Percentiles rank a stretch among this genome's conserved stretches.
phyloP scores from a whole-genome alignment of 192 early-diverging fungal genomes.

The Pilaira anomala region DNA sequence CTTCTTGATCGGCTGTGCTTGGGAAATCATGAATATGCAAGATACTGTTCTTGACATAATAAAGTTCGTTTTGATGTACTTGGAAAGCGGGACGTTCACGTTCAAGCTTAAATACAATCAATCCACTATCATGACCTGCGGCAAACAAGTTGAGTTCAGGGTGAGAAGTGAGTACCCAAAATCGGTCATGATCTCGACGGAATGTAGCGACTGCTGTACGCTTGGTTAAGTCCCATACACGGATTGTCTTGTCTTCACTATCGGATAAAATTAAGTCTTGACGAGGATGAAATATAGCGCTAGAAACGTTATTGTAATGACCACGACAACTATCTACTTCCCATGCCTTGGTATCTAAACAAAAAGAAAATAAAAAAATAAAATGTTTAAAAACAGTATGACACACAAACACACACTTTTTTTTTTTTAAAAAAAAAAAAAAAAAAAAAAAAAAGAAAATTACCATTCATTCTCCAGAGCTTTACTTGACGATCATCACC shows the following conservation, averaged over 20 bases:
- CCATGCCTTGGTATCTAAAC: conserved; percentile 92
- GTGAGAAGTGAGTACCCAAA: conserved; percentile 95
- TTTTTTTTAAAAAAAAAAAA: no score
- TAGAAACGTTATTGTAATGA: conserved; percentile 97
- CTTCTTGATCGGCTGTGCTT: conserved; percentile 70
- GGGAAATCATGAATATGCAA: conserved; percentile 81
- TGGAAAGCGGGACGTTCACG: conserved; percentile 92
- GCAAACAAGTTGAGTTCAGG: conserved; percentile 98
- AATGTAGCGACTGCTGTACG: conserved; percentile 94
- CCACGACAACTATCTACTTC: conserved; percentile 99
- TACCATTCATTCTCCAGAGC: conserved; percentile 98
- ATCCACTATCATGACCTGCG: conserved; percentile 94
- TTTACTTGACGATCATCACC: conserved; percentile 98
- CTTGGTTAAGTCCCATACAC: conserved; percentile 97
- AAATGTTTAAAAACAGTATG: no score
- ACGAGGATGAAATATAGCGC: conserved; percentile 93
- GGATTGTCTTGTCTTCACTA: conserved; percentile 96
- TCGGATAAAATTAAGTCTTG: conserved; percentile 93
- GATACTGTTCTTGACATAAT: conserved; percentile 87
- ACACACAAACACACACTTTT: no score
- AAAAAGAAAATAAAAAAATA: conserved; percentile 3
- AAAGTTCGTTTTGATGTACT: conserved; percentile 79
- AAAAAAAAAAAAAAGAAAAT: no score
- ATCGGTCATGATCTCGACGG: conserved; percentile 93
- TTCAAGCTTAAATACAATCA: conserved; percentile 99